Conservation (phyloP, 306 rosid species). For the Cucurbita moschata region DNA sequence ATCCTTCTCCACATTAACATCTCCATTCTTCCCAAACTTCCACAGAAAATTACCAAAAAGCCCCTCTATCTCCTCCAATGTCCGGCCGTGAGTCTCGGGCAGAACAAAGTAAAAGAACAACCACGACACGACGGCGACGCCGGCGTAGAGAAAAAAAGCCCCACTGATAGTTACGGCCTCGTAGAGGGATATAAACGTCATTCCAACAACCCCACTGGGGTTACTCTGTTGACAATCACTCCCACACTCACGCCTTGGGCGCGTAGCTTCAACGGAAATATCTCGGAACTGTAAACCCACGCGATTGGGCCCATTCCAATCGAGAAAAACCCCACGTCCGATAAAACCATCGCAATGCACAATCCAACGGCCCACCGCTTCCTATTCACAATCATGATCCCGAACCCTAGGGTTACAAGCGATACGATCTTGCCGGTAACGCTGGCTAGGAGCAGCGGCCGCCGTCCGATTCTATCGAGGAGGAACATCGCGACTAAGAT, state of each 20-base stretch:
- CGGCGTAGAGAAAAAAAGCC: constrained; percentile 51
- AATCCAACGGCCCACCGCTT: constrained; percentile 51
- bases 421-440: constrained; percentile 49
- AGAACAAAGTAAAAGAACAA: constrained; percentile 41
- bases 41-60: constrained; percentile 41
- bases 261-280: constrained; percentile 60
- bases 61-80: constrained; percentile 64
- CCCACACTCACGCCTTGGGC: constrained; percentile 68
- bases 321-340: constrained; percentile 48
- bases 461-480: constrained; percentile 52
- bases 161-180: constrained; percentile 49
- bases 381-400: constrained; percentile 31
- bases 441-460: constrained; percentile 47
- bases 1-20: neutral
- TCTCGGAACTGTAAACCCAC: constrained; percentile 67
- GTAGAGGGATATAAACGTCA: constrained; percentile 55
- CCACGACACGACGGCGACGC: constrained; percentile 30
- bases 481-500: constrained; percentile 54
- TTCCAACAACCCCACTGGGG: constrained; percentile 48
- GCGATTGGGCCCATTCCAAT: constrained; percentile 81
- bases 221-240: constrained; percentile 44
- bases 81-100: constrained; percentile 65
- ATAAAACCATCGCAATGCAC: constrained; percentile 26
- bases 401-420: constrained; percentile 15
- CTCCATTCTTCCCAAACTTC: constrained; percentile 6